These are phyloP conservation scores for Pseudogymnoascus sp. DNA, from an alignment of 2,329 filamentous ascomycete species.

Conservation along the genomic window DNA sequence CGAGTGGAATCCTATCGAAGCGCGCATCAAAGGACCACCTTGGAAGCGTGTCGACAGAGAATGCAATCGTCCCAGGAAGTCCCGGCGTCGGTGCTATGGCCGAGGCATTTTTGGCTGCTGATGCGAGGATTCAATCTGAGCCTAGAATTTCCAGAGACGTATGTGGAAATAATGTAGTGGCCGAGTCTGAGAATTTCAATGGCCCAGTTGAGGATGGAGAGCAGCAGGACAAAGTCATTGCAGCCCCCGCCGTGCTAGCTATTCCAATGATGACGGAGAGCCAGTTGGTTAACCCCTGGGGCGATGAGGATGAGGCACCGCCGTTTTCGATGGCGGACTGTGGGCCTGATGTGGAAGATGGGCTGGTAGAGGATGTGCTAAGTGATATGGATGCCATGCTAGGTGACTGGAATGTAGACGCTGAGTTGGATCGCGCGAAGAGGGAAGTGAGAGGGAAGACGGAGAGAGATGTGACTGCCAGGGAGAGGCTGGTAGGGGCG, in stretches of 20 bases:
- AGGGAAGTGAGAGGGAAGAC: background rate
- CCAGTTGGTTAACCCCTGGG: background rate
- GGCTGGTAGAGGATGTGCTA: background rate
- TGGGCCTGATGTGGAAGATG: background rate
- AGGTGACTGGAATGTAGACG: background rate
- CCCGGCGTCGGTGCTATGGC: slow-evolving; percentile 37
- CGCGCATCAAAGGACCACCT: background rate
- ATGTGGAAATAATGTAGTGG: background rate
- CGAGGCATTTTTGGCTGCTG: slow-evolving; percentile 40
- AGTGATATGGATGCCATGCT: slow-evolving; percentile 3
- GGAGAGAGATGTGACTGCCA: background rate
- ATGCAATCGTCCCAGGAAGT: background rate
- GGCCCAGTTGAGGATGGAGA: background rate
- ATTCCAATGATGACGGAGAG: background rate
- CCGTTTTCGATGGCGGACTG: background rate
- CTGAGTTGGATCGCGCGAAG: background rate
- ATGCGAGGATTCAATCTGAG: slow-evolving; percentile 18
- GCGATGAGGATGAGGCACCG: background rate
- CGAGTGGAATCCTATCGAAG: background rate
- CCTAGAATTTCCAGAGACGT: background rate
- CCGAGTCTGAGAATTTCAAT: background rate
- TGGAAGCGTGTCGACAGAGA: background rate
- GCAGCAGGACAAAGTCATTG: background rate
- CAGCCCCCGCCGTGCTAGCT: background rate
- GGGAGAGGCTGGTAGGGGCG: background rate